phyloP scores from a whole-genome alignment of 2,329 filamentous ascomycete genomes.

The Penicillium sp. region DNA sequence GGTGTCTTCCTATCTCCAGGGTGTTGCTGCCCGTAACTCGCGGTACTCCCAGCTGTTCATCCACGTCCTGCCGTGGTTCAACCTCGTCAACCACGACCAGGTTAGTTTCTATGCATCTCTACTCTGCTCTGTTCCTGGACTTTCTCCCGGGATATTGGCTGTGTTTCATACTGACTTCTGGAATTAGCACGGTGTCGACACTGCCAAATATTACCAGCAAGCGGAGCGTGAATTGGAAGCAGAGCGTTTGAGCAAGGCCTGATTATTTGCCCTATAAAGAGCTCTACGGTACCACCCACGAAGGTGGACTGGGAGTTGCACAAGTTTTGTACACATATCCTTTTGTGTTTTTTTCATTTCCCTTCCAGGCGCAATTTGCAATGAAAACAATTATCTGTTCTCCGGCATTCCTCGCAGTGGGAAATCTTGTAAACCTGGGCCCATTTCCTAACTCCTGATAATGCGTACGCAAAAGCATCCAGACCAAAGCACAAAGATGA shows the following conservation, averaged over 20 bases:
- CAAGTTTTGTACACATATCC: slow-evolving; percentile 38
- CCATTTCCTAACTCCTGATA: neutral
- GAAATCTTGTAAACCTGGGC: neutral
- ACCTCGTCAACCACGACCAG: slow-evolving; percentile 93
- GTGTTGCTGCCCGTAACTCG: slow-evolving; percentile 89
- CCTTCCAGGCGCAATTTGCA: slow-evolving; percentile 32
- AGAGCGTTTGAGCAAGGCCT: slow-evolving; percentile 60
- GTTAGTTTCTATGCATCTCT: slow-evolving; percentile 43
- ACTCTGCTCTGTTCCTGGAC: neutral
- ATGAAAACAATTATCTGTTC: slow-evolving; percentile 29
- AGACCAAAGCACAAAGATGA: neutral
- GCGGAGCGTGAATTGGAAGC: slow-evolving; percentile 92
- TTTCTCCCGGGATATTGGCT: neutral
- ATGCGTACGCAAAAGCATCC: neutral
- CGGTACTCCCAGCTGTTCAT: slow-evolving; percentile 85
- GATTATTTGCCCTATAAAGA: slow-evolving; percentile 19
- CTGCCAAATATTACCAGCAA: slow-evolving; percentile 96
- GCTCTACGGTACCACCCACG: slow-evolving; percentile 1
- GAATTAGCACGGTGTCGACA: slow-evolving; percentile 87
- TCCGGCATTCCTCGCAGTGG: slow-evolving; percentile 9
- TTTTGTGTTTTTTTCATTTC: slow-evolving; percentile 28
- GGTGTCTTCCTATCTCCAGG: slow-evolving; percentile 88
- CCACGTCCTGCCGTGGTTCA: slow-evolving; percentile 92
- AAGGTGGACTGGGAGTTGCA: slow-evolving; percentile 23
- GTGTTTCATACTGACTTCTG: slow-evolving; percentile 9